Evolutionary conservation across 2,329 filamentous ascomycete species (phyloP).

Genomic region (Rutstroemia sydowiana): DNA sequence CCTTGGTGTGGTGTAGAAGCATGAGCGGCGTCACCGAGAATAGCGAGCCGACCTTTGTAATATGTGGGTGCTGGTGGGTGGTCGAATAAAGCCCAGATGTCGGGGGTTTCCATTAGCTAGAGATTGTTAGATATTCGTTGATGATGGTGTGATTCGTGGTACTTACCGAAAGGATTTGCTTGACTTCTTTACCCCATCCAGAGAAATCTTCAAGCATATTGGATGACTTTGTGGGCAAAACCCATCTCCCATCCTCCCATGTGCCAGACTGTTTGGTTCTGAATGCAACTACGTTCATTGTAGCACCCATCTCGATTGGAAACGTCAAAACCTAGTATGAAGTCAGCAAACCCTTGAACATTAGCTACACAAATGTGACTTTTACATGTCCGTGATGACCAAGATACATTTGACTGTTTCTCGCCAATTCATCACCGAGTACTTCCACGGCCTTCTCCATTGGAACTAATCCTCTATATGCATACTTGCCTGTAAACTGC

Average conservation of each 20-base stretch:
- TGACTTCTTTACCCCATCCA: conserved; percentile 33
- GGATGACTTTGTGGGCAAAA: conserved; percentile 33
- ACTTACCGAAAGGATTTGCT: conserved; percentile 27
- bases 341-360: neutral
- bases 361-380: conserved; percentile 49
- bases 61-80: conserved; percentile 39
- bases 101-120: conserved; percentile 33
- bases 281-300: conserved; percentile 45
- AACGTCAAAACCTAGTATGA: conserved; percentile 3
- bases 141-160: neutral
- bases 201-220: conserved; percentile 33
- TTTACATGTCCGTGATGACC: conserved; percentile 46
- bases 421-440: conserved; percentile 40
- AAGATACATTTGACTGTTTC: conserved; percentile 45
- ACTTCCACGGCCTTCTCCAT: conserved; percentile 44
- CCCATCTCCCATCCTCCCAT: conserved; percentile 34
- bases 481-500: conserved; percentile 47
- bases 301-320: conserved; percentile 41
- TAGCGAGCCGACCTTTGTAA: conserved; percentile 35
- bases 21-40: conserved; percentile 51
- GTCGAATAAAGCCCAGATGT: conserved; percentile 48
- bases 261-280: conserved; percentile 25
- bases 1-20: conserved; percentile 47
- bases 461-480: conserved; percentile 52
- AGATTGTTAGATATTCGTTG: neutral